phyloP scores from a whole-genome alignment of 2,329 filamentous ascomycete species.

The Scedosporium minutisporum region DNA sequence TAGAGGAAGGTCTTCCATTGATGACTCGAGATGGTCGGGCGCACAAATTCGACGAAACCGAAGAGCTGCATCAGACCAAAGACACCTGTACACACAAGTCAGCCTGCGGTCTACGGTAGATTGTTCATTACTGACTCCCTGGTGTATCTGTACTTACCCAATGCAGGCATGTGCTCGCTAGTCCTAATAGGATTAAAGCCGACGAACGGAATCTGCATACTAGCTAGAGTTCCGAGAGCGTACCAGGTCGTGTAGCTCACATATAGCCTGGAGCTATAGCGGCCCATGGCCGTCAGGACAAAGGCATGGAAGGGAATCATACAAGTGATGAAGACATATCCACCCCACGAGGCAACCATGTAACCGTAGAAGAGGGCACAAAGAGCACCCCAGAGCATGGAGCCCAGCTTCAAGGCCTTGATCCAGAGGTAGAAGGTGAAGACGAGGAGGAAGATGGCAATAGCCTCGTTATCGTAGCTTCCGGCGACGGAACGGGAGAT shows the following conservation, averaged over 20 bases:
- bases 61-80: conserved; percentile 94
- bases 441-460: conserved; percentile 96
- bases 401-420: conserved; percentile 93
- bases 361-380: conserved; percentile 97
- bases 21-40: conserved; percentile 77
- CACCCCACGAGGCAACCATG: conserved; percentile 99
- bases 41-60: conserved; percentile 83
- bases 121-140: not conserved
- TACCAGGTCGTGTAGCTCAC: conserved; percentile 99
- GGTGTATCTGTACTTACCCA: conserved; percentile 49
- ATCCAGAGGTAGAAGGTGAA: conserved; percentile 99
- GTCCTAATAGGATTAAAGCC: conserved; percentile 93
- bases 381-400: conserved; percentile 90
- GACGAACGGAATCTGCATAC: conserved; percentile 99
- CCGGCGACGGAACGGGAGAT: conserved; percentile 96
- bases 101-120: not conserved
- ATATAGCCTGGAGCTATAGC: conserved; percentile 88
- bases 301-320: conserved; percentile 90
- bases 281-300: conserved; percentile 90
- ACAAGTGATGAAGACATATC: conserved; percentile 99
- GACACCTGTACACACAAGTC: conserved; percentile 49
- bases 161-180: conserved; percentile 95
- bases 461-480: conserved; percentile 98
- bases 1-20: conserved; percentile 90
- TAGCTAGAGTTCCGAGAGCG: conserved; percentile 85